Conservation (phyloP, 768 basidiomycete species). For the Trametes meyenii region DNA sequence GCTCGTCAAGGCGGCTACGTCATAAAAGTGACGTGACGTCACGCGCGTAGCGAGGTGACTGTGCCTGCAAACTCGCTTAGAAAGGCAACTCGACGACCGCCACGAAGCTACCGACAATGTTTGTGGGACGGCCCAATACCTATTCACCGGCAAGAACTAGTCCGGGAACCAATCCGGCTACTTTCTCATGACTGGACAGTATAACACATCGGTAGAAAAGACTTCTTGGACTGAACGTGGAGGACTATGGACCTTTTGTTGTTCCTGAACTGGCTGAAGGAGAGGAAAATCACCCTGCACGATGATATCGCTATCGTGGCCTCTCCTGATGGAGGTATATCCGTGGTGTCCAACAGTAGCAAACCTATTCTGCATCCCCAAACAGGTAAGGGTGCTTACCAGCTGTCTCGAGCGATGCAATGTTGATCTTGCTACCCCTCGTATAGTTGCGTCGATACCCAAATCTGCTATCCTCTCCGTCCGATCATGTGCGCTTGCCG, state of each 20-base stretch:
- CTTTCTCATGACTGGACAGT: too few species aligned
- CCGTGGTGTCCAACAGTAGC: not conserved
- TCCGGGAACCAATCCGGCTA: too few species aligned
- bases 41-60: too few species aligned
- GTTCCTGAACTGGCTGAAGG: conserved; percentile 1
- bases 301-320: not conserved
- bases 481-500: conserved; percentile 47
- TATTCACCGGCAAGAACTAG: too few species aligned
- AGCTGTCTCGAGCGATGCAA: not conserved
- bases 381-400: not conserved
- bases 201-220: too few species aligned
- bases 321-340: not conserved
- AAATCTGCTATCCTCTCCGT: conserved; percentile 64
- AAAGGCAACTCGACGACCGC: too few species aligned
- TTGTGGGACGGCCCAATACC: too few species aligned
- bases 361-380: not conserved
- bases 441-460: conserved; percentile 65
- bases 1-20: too few species aligned
- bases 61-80: too few species aligned
- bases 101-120: too few species aligned
- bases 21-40: too few species aligned
- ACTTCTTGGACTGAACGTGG: not conserved
- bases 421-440: not conserved
- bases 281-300: conserved; percentile 1
- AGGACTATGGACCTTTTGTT: not conserved